phyloP scores from a whole-genome alignment of 192 early-diverging fungal species.

The Chytriomyces confervae region DNA sequence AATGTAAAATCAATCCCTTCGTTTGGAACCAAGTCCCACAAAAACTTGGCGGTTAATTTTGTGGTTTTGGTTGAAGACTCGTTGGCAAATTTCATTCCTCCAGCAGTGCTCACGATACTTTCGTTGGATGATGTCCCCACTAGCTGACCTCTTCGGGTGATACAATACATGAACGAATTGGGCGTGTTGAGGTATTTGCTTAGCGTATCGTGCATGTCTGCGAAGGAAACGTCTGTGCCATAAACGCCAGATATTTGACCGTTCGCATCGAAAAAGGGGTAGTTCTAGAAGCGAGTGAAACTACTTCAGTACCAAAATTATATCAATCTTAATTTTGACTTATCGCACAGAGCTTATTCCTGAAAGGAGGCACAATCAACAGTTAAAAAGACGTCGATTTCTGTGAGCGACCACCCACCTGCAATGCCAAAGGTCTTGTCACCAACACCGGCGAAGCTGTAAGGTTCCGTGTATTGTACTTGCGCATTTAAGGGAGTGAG shows the following conservation, averaged over 20 bases:
- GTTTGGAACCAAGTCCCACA: neutral
- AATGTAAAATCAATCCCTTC: too few relatives aligned
- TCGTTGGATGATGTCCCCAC: slow-evolving; percentile 9
- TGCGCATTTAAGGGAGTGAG: neutral
- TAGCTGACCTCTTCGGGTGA: slow-evolving; percentile 4
- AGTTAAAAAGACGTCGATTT: neutral
- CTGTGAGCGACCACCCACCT: neutral
- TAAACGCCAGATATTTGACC: neutral
- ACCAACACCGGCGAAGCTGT: neutral
- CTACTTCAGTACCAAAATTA: too few relatives aligned
- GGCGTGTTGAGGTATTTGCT: neutral
- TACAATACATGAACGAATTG: slow-evolving; percentile 2
- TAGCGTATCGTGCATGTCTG: slow-evolving; percentile 6
- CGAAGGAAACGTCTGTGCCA: slow-evolving; percentile 5
- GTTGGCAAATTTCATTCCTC: neutral
- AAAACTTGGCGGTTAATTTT: neutral
- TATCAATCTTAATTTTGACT: too few relatives aligned
- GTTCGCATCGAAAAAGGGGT: neutral
- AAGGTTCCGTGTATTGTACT: slow-evolving; percentile 1
- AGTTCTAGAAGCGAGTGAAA: neutral
- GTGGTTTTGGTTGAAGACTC: neutral
- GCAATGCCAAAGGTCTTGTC: neutral
- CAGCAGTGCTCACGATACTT: neutral
- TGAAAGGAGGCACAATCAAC: neutral
- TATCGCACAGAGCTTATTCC: neutral